Evolutionary conservation across 352 stramenopile species (phyloP), one percentile per base, ranked within the genome.

Genomic region (Pythium aquatile): DNA sequence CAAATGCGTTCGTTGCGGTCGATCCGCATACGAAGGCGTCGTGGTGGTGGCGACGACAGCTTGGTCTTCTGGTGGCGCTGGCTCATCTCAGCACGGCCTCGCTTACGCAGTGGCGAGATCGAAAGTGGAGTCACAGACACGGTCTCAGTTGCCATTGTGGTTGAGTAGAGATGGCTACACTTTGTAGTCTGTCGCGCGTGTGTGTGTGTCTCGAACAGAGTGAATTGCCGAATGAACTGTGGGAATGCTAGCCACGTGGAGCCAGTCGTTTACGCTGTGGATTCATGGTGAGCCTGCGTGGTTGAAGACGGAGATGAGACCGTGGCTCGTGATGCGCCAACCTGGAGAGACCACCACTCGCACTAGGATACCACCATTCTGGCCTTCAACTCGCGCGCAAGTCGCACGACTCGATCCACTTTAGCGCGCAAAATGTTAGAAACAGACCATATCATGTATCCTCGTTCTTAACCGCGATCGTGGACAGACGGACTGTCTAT

Each of bases 1-100:
- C 63, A 70, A 9, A 70, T 53, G 40, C 63, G 63, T 14, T 59
- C 55, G 30, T 32, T 61, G 37, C 24, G 40, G 57, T 70, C 63
- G 14, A 70, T 42, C 1, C 63, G 63, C 44, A 59, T 46, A 20
- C 63, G 63, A 2, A 70, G 63, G 0, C 51, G 56, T 1, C 56
- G 63, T 10, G 42, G 40, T 14, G 42, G 48, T 5, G 55, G 48
- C 32, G 57, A 40, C 8, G 48, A 28, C 0, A 55, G 24, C 55
- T 63, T 58, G 39, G 20, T 61, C 13, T 42, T 24, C 13, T 20
- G n/a, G 37, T 7, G 16, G 40, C 26, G 42, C 44, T 30, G 37
- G 57, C 30, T 49, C 26, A 26, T 5, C 9, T 33, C 2, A 2
- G 24, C 46, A 4, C 51, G 51, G 40, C 46, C 17, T 55, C 63